Conservation (phyloP, 495 filamentous ascomycete genomes). For the Aspergillus coremiiformis region DNA sequence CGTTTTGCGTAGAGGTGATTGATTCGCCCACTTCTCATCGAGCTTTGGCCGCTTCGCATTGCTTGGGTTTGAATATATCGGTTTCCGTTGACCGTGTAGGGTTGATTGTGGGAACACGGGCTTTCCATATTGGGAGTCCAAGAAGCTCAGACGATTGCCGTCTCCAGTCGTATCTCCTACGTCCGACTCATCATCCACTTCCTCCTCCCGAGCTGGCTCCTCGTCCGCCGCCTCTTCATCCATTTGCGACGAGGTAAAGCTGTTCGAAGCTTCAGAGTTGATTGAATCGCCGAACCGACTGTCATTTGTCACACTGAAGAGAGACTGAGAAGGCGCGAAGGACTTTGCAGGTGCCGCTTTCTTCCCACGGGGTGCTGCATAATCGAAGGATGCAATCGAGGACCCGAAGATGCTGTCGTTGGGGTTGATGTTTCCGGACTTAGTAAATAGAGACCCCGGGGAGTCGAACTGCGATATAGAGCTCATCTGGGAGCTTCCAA, state of each 20-base stretch:
- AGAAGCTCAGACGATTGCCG: conserved; percentile 23
- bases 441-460: conserved; percentile 30
- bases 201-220: conserved; percentile 30
- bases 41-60: conserved; percentile 42
- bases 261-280: conserved; percentile 24
- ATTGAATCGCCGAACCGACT: conserved; percentile 35
- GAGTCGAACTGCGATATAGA: conserved; percentile 32
- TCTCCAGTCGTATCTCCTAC: conserved; percentile 20
- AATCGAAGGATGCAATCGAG: conserved; percentile 35
- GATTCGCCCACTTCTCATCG: conserved; percentile 34
- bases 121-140: conserved; percentile 30
- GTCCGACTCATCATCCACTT: conserved; percentile 34
- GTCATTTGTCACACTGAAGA: conserved; percentile 34
- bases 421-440: conserved; percentile 36
- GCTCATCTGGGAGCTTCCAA: conserved; percentile 59
- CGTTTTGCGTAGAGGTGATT: conserved; percentile 32
- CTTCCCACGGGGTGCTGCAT: conserved; percentile 27
- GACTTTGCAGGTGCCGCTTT: conserved; percentile 18
- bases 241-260: conserved; percentile 26
- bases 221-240: conserved; percentile 29
- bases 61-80: conserved; percentile 36
- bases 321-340: conserved; percentile 25
- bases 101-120: conserved; percentile 14
- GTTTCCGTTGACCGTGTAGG: conserved; percentile 23
- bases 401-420: conserved; percentile 39